Evolutionary conservation across 305 asterid genomes (phyloP), one percentile per base, ranked within the genome.

Genomic region (Fraxinus floribunda): DNA sequence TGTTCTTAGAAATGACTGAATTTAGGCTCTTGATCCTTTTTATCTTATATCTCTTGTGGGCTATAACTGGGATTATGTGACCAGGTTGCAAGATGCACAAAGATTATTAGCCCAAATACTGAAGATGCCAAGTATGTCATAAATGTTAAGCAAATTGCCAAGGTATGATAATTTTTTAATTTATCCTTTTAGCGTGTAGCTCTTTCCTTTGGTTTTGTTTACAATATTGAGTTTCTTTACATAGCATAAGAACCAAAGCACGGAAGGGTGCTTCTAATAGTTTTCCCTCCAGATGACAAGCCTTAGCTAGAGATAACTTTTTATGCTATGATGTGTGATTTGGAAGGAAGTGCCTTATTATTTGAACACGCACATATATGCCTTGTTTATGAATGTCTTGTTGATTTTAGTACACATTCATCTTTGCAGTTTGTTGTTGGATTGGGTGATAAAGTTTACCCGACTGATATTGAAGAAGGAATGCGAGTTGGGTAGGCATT

Each of bases 401-500:
- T 52, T 52, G 62, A 52, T 52, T 52, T 52, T 13, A 52, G 13
- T 60, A 60, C 78, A 80, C 26, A 68, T 78, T 22, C 38, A 16
- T 86, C 81, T 52, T 73, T 89, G 88, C 93, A 95, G 98, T 95
- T 94, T 41, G 49, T 41, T 41, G 49, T 41, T 41, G 49, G 49
- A 41, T 41, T 41, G 49, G 15, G 49, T 41, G 99, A 95, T 85
- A 93, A 93, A 88, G 98, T 94, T 78, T 94, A 97, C 26, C 41
- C 98, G 5, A 92, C 95, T 82, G 98, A 95, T 85, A 41, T 41
- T 41, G 49, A 41, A 41, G 49, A 41, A 41, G 49, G 49, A 41
- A 41, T 41, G 98, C 91, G 99, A 52, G 98, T 95, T 7, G 98
- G 98, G 98, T 94, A 81, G 71, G 93, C 71, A 49, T 78, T 82